Evolutionary conservation across 169 alveolate genomes (phyloP).

Genomic region (Plasmodium gonderi): DNA sequence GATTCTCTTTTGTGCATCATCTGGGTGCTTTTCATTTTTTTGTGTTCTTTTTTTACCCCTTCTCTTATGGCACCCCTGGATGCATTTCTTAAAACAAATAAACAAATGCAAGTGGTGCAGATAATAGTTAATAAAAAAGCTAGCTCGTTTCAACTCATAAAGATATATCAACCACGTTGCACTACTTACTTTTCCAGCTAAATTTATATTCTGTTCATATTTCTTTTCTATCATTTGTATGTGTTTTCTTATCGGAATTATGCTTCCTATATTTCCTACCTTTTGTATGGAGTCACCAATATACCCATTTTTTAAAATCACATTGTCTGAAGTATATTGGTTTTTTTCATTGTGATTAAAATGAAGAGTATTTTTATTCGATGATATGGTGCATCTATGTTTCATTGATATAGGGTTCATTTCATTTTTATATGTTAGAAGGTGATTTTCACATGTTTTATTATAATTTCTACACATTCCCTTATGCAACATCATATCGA

Average conservation of each 20-base stretch:
- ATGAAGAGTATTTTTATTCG: neutral
- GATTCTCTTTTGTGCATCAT: neutral
- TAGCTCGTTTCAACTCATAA: slow-evolving; percentile 88
- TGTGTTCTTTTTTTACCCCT: neutral
- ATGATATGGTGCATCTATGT: neutral
- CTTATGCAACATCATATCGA: neutral
- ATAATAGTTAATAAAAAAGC: slow-evolving; percentile 63
- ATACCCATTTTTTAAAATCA: neutral
- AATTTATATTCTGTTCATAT: slow-evolving; percentile 78
- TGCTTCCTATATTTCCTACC: neutral
- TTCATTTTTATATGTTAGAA: neutral
- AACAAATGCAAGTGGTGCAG: slow-evolving; percentile 36
- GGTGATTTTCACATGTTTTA: neutral
- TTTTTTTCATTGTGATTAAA: neutral
- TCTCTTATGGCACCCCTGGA: neutral
- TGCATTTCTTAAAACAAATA: slow-evolving; percentile 29
- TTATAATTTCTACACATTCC: neutral
- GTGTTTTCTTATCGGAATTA: neutral
- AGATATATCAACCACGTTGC: slow-evolving; percentile 93
- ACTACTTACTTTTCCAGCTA: slow-evolving; percentile 90
- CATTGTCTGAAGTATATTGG: neutral
- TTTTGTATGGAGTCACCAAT: neutral
- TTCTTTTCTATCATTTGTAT: slow-evolving; percentile 59
- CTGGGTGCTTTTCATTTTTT: neutral
- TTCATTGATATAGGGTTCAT: neutral